Base-by-base conservation (phyloP, 164 flowering plant species). In the Vitis riparia region DNA sequence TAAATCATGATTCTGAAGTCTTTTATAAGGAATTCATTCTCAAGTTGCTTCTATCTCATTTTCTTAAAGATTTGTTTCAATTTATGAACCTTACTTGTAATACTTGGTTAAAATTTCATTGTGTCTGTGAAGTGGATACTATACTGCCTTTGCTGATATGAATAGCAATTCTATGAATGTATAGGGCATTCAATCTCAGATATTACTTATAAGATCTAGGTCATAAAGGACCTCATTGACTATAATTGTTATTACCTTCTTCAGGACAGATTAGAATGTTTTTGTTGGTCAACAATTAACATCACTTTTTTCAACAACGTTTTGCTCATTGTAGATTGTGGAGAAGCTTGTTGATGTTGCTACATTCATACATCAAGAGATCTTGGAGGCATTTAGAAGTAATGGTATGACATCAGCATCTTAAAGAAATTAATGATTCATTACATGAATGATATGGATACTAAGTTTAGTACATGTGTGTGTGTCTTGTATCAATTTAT, bases 301-400 rank as follows among this genome's bases (percentile, higher is more conserved):
- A 52, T 29, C 17, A 16, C 47, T 51, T 63, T 59, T 15, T 5
- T 44, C 5, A 8, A 50, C n/a, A 61, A 61, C 12, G 1, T 17
- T 72, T n/a, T 67, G 11, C 11, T 68, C 29, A 47, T 75, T 84
- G 79, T 79, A 92, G 97, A 85, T 92, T 51, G 75, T 88, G 77
- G 93, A 87, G 82, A 90, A 88, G 80, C 87, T 92, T 78, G 91
- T 92, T 66, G 93, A 90, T 67, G 69, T 84, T 51, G 91, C 84
- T 62, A 63, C 85, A 27, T 83, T 81, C 75, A 79, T 88, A 65
- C 88, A 87, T 62, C 89, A 89, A 76, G 85, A 84, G 70, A 90
- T 92, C 55, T 55, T 63, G 15, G 86, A 83, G 69, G 82, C 83
- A 65, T 88, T 89, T 81, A 87, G 82, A 77, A 72, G 72, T 58